Evolutionary conservation across 2,329 filamentous ascomycete genomes (phyloP).

Genomic region (Leptographium radiaticola): DNA sequence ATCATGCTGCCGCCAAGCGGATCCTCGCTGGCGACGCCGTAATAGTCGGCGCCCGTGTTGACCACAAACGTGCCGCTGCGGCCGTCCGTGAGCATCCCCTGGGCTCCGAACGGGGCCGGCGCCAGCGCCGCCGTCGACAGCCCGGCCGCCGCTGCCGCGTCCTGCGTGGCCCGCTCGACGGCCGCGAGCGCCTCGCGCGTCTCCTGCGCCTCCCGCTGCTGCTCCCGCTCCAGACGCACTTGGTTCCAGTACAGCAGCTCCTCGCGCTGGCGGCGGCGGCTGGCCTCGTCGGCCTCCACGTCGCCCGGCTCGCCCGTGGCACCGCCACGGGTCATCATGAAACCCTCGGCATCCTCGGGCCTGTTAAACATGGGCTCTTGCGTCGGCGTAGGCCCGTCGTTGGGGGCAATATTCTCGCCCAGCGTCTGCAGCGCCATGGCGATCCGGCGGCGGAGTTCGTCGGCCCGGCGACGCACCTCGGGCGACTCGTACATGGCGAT

Average conservation of each 20-base stretch:
- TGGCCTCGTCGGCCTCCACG: slow-evolving; percentile 51
- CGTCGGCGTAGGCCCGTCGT: slow-evolving; percentile 12
- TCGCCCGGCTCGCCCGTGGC: slow-evolving; percentile 24
- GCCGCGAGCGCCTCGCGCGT: neutral
- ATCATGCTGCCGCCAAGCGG: slow-evolving; percentile 28
- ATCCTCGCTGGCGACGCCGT: slow-evolving; percentile 5
- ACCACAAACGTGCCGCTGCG: slow-evolving; percentile 43
- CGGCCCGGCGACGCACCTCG: slow-evolving; percentile 47
- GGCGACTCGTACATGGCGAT: slow-evolving; percentile 52
- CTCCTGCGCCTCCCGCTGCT: slow-evolving; percentile 11
- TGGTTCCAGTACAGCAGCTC: slow-evolving; percentile 56
- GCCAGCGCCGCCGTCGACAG: slow-evolving; percentile 1
- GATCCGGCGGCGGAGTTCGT: slow-evolving; percentile 48
- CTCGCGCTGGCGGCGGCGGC: slow-evolving; percentile 46
- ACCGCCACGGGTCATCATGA: slow-evolving; percentile 37
- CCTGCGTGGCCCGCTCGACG: slow-evolving; percentile 6
- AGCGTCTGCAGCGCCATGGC: slow-evolving; percentile 46
- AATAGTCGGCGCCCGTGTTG: slow-evolving; percentile 39
- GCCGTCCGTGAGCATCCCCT: slow-evolving; percentile 40
- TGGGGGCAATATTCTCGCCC: slow-evolving; percentile 40
- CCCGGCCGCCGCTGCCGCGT: slow-evolving; percentile 8
- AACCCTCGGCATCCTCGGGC: slow-evolving; percentile 53
- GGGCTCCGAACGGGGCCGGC: slow-evolving; percentile 39
- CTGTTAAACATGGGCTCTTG: slow-evolving; percentile 48
- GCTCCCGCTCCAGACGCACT: slow-evolving; percentile 29